Conservation (phyloP, 1,284 basidiomycete species). For the Pisolithus thermaeus region DNA sequence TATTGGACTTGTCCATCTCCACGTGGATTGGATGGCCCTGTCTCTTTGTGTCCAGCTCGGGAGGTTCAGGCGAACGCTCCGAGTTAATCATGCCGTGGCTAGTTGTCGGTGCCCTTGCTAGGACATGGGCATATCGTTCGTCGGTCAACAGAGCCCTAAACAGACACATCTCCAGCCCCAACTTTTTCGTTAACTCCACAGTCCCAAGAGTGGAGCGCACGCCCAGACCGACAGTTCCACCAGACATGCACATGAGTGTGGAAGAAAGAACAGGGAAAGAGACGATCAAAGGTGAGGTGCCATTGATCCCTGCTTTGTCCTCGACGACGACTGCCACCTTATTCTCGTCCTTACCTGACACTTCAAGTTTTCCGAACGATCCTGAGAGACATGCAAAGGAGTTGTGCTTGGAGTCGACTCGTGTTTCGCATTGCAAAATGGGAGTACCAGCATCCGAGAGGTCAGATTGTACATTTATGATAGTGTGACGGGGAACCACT, state of each 20-base stretch:
- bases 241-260: constrained; percentile 21
- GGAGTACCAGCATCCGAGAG: constrained; percentile 29
- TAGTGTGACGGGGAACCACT: constrained; percentile 17
- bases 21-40: constrained; percentile 6
- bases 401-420: constrained; percentile 21
- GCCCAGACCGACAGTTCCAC: constrained; percentile 23
- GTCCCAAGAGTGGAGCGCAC: constrained; percentile 24
- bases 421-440: constrained; percentile 32
- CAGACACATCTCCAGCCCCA: constrained; percentile 22
- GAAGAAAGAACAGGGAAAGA: constrained; percentile 35
- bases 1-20: constrained; percentile 11
- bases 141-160: constrained; percentile 29
- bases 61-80: not conserved
- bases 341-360: constrained; percentile 14
- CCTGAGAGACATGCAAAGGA: constrained; percentile 33
- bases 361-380: constrained; percentile 30
- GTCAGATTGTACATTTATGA: constrained; percentile 11
- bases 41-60: not conserved
- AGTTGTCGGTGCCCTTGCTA: constrained; percentile 13
- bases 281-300: constrained; percentile 32
- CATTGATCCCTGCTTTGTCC: constrained; percentile 29
- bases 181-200: constrained; percentile 9
- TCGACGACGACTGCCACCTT: constrained; percentile 25
- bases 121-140: constrained; percentile 29
- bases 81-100: not conserved